These are phyloP conservation scores for Phytophthora hybrid DNA, from an alignment of 352 stramenopile genomes.

Conservation along the genomic window DNA sequence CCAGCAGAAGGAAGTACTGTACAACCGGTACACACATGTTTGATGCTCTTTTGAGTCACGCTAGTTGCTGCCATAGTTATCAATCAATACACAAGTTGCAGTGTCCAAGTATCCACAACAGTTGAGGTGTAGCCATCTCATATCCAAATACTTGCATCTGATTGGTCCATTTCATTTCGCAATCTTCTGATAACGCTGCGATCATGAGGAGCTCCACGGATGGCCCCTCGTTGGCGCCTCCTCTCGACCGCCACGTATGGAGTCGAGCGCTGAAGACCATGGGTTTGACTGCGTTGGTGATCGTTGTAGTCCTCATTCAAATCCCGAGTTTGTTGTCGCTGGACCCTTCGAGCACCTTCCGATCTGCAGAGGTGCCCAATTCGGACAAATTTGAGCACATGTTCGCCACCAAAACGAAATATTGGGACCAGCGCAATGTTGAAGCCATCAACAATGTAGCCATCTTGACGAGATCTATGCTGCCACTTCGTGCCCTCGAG, in stretches of 20 bases:
- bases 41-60: conserved; percentile 17
- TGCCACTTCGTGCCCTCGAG: conserved; percentile 17
- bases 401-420: conserved; percentile 68
- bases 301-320: conserved; percentile 17
- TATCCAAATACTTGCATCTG: conserved; percentile 5
- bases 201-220: conserved; percentile 24
- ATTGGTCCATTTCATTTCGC: conserved; percentile 16
- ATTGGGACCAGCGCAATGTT: conserved; percentile 55
- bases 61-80: conserved; percentile 3
- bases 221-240: neutral
- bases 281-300: conserved; percentile 12
- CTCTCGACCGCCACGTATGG: neutral
- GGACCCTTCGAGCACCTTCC: neutral
- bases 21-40: neutral
- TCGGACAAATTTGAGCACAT: conserved; percentile 36
- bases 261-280: conserved; percentile 1
- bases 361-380: conserved; percentile 1
- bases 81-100: conserved; percentile 16
- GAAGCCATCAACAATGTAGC: neutral
- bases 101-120: conserved; percentile 1
- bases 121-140: conserved; percentile 26
- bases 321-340: conserved; percentile 8
- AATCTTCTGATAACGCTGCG: conserved; percentile 18
- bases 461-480: conserved; percentile 6
- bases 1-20: conserved; percentile 14